Conservation (phyloP, 1,139 yeast species). For the Zygosaccharomyces pseudobailii region DNA sequence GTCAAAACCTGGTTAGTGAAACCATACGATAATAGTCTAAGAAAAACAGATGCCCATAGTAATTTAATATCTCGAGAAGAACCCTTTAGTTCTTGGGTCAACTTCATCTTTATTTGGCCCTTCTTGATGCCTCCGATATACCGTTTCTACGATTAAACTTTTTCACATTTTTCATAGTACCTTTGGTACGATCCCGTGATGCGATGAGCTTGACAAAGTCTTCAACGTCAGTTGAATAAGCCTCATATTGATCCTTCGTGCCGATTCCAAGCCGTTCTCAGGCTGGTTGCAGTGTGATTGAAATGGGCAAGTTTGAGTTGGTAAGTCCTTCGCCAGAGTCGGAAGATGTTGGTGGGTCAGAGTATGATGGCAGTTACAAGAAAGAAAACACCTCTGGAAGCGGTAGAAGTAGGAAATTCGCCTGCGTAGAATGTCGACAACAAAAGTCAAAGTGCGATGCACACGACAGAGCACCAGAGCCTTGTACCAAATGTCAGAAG, state of each 20-base stretch:
- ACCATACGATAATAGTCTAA: constrained; percentile 75
- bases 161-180: not conserved
- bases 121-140: not conserved
- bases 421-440: constrained; percentile 94
- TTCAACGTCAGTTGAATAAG: not conserved
- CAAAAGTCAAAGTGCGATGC: constrained; percentile 92
- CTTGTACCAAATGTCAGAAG: constrained; percentile 77
- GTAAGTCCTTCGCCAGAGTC: constrained; percentile 14
- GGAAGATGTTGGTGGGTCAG: constrained; percentile 10
- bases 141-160: not conserved
- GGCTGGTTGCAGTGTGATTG: not conserved
- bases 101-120: constrained; percentile 5
- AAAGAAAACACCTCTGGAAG: constrained; percentile 1
- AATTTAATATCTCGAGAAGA: constrained; percentile 52
- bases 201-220: constrained; percentile 1
- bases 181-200: constrained; percentile 2
- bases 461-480: constrained; percentile 65
- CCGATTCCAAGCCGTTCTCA: not conserved
- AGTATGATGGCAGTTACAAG: constrained; percentile 4
- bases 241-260: not conserved
- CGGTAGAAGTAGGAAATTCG: constrained; percentile 52
- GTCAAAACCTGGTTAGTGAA: constrained; percentile 77
- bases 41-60: constrained; percentile 65
- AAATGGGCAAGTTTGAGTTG: constrained; percentile 1
- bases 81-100: constrained; percentile 19